A percentile compares a stretch with the other conserved stretches of the same genome.
Evolutionary conservation across 345 rosid species (phyloP).

Genomic region (Sonneratia caseolaris): DNA sequence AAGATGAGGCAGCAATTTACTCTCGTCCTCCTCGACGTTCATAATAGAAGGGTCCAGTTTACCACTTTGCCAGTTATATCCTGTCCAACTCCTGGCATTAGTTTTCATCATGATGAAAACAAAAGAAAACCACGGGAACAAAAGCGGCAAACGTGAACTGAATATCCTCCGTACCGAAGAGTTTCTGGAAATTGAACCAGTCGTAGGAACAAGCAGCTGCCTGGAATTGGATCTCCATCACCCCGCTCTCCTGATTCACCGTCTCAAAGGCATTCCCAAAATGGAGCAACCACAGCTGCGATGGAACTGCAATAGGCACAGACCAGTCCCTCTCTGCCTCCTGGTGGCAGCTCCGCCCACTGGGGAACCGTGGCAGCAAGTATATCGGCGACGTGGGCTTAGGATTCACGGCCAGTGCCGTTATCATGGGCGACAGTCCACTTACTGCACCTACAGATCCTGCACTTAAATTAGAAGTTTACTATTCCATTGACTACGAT

Average conservation of each 20-base stretch:
- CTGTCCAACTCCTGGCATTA: constrained; percentile 16
- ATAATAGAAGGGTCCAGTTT: constrained; percentile 68
- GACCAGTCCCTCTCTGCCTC: constrained; percentile 52
- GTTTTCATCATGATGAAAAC: background rate
- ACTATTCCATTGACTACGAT: background rate
- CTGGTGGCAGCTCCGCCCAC: constrained; percentile 2
- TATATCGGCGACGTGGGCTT: constrained; percentile 61
- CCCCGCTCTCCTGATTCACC: constrained; percentile 28
- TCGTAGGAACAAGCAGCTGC: constrained; percentile 67
- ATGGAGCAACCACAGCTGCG: constrained; percentile 69
- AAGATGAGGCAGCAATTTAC: constrained; percentile 49
- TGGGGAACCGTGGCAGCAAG: constrained; percentile 60
- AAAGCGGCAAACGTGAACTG: background rate
- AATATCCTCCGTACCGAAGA: constrained; percentile 33
- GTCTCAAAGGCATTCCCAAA: constrained; percentile 66
- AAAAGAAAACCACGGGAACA: background rate
- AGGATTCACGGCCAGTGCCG: constrained; percentile 73
- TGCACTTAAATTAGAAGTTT: constrained; percentile 13
- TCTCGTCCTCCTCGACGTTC: constrained; percentile 35
- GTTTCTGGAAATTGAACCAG: constrained; percentile 80
- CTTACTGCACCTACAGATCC: constrained; percentile 69
- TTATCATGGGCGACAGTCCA: constrained; percentile 83
- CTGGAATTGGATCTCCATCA: constrained; percentile 40
- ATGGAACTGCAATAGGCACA: constrained; percentile 58
- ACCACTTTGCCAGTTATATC: constrained; percentile 70